Evolutionary conservation across 768 basidiomycete species (phyloP), one percentile per base, ranked within the genome.

Genomic region (Chalciporus chontae): DNA sequence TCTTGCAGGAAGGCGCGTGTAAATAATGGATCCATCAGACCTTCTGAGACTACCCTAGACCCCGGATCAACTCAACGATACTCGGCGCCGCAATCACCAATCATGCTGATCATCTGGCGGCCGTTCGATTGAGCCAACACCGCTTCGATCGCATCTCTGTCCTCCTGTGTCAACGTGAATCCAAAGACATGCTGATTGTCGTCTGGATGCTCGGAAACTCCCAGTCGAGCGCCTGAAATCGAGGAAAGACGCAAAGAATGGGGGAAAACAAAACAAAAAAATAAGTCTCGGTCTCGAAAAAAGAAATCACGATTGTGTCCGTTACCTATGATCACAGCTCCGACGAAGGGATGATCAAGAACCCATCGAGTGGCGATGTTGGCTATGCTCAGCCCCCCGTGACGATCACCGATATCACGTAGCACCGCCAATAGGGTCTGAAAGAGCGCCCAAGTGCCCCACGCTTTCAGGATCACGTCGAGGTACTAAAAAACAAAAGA

Each of bases 81-180:
- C 71, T 92, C 89, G 5, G 84, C 82, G 34, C 90, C 89, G 64
- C 90, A 92, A 65, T 92, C 90, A 9, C 89, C 89, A 52, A 92
- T 83, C 23, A 74, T 73, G 5, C 73, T 77, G 47, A 88, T 85
- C 64, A 90, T 74, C 19, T 63, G 74, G 38, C 79, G 69, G 4
- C 84, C 79, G 32, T 81, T 78, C n/a, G 85, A 88, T 38, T 71
- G 75, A 3, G 64, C 71, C 11, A 90, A 67, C 21, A 91, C 80
- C 2, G 65, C 69, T 50, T 87, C 83, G 54, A 92, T 87, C n/a
- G 68, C 76, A 8, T 67, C 62, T 38, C 77, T 77, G 58, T 92
- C 90, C 26, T 75, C 71, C 1, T 71, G 69, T 3, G 72, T 75
- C 45, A 92, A 69, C 4, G 56, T 65, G 62, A 90, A 83, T 2